These are phyloP conservation scores for Apophysomyces trapeziformis DNA, from an alignment of 371 early-diverging fungal genomes.

Conservation along the genomic window DNA sequence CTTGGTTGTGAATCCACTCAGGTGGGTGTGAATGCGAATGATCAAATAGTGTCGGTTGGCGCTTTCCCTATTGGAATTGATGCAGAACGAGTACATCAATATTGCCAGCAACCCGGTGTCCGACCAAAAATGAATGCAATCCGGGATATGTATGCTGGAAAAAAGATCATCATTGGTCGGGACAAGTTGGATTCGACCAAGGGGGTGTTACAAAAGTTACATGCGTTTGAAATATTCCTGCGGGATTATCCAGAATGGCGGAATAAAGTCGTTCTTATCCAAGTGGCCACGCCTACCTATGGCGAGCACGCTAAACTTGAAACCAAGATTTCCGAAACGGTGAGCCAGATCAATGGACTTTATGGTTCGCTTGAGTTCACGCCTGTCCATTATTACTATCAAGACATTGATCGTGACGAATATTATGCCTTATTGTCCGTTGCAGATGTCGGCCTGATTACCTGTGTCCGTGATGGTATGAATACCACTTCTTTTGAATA, in stretches of 20 bases:
- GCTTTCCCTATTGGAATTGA: conserved; percentile 99
- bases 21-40: conserved; percentile 80
- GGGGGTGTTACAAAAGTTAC: conserved; percentile 96
- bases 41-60: conserved; percentile 77
- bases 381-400: conserved; percentile 97
- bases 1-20: conserved; percentile 89
- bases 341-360: conserved; percentile 91
- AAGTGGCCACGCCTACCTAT: conserved; percentile 68
- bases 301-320: conserved; percentile 62
- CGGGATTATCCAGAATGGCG: conserved; percentile 90
- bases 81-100: conserved; percentile 55
- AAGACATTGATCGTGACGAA: conserved; percentile 93
- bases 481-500: conserved; percentile 99
- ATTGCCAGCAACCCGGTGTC: conserved; percentile 57
- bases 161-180: conserved; percentile 96
- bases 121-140: conserved; percentile 77
- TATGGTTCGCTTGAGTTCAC: conserved; percentile 96
- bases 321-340: conserved; percentile 84
- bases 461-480: conserved; percentile 98
- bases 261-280: conserved; percentile 89
- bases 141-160: conserved; percentile 85
- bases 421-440: conserved; percentile 94
- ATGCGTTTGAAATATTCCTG: conserved; percentile 94
- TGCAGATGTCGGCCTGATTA: conserved; percentile 95
- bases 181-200: conserved; percentile 99